These are phyloP conservation scores for Aspergillus nidulans DNA, from an alignment of 495 filamentous ascomycete genomes.

Conservation along the genomic window DNA sequence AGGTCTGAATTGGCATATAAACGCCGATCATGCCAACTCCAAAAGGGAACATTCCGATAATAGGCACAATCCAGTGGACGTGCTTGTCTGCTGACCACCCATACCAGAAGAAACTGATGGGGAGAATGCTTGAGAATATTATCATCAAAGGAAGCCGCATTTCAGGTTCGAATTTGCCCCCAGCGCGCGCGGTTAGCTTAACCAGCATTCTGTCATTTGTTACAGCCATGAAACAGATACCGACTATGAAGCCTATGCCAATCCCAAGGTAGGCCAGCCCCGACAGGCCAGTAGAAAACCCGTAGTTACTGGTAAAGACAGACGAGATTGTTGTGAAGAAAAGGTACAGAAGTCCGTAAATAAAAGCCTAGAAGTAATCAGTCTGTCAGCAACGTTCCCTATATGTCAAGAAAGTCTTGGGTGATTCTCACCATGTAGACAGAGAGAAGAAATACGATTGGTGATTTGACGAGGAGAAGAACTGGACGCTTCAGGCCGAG, in stretches of 20 bases:
- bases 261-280: conserved; percentile 61
- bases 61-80: conserved; percentile 33
- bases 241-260: conserved; percentile 50
- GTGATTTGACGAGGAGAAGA: conserved; percentile 38
- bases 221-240: conserved; percentile 44
- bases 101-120: conserved; percentile 29
- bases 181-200: conserved; percentile 48
- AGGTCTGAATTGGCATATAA: conserved; percentile 29
- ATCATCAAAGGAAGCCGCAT: conserved; percentile 64
- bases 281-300: conserved; percentile 49
- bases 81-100: conserved; percentile 26
- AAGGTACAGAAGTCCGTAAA: conserved; percentile 64
- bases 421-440: no score
- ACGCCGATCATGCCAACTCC: conserved; percentile 25
- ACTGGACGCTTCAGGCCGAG: conserved; percentile 44
- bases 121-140: conserved; percentile 47
- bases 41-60: conserved; percentile 24
- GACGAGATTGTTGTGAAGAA: conserved; percentile 62
- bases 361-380: no score
- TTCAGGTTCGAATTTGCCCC: conserved; percentile 54
- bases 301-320: conserved; percentile 57
- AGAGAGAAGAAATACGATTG: neutral
- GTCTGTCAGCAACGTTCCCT: no score
- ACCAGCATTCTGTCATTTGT: conserved; percentile 54
- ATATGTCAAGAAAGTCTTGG: no score